Conservation (phyloP, 75 land plant species). For the Selaginella tamariscina region DNA sequence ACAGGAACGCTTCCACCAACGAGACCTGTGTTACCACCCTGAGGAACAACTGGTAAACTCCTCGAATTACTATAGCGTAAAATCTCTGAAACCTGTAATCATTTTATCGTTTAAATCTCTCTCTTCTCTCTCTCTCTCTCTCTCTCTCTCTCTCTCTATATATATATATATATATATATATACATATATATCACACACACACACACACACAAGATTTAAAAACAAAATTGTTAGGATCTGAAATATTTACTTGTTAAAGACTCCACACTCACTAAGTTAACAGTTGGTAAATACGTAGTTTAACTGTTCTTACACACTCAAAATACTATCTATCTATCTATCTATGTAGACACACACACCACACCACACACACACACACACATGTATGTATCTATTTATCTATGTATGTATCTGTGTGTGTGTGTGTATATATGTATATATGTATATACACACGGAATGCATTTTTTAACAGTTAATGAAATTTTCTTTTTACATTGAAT, state of each 20-base stretch:
- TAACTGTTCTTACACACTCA: neutral
- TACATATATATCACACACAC: no score
- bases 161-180: no score
- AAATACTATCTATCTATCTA: no score
- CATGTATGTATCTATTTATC: no score
- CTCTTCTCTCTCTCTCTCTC: neutral
- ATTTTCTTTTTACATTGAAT: neutral
- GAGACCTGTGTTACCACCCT: slow-evolving; percentile 97
- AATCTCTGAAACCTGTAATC: slow-evolving; percentile 68
- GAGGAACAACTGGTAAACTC: slow-evolving; percentile 80
- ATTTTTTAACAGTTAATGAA: neutral
- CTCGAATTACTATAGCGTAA: slow-evolving; percentile 66
- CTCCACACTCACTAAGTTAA: neutral
- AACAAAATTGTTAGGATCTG: neutral
- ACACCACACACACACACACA: no score
- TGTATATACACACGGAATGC: no score
- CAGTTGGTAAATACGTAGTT: neutral
- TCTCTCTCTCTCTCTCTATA: no score
- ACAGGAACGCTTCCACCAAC: slow-evolving; percentile 98
- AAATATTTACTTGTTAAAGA: neutral
- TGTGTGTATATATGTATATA: slow-evolving; percentile 2
- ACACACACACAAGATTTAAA: no score
- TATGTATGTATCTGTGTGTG: no score
- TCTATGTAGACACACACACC: no score
- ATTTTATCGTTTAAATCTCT: neutral